These are phyloP conservation scores for Penicillium angulare DNA, from an alignment of 495 filamentous ascomycete genomes.

Conservation along the genomic window DNA sequence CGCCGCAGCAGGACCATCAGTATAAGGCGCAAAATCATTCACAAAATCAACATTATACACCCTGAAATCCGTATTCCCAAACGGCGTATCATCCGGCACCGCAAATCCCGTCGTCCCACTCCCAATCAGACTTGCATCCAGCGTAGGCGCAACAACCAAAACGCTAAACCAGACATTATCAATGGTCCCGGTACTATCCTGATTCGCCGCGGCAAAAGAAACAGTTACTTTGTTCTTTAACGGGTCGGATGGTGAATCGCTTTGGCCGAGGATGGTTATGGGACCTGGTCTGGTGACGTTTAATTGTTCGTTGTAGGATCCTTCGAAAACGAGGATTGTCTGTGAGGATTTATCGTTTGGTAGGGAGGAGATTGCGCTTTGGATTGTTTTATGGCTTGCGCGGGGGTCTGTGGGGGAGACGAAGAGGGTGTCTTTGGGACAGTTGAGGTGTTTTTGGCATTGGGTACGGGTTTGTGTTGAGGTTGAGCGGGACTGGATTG, in stretches of 20 bases:
- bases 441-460: conserved; percentile 34
- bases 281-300: conserved; percentile 59
- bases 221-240: conserved; percentile 48
- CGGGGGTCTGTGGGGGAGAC: conserved; percentile 36
- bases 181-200: conserved; percentile 39
- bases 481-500: background rate
- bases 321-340: conserved; percentile 54
- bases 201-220: conserved; percentile 48
- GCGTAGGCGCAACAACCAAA: conserved; percentile 54
- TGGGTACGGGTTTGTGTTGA: background rate
- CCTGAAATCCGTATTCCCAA: conserved; percentile 56
- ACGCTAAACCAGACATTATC: conserved; percentile 59
- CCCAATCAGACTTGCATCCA: conserved; percentile 55
- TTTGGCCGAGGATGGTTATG: conserved; percentile 55
- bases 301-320: conserved; percentile 58
- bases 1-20: conserved; percentile 53
- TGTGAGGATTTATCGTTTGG: conserved; percentile 48
- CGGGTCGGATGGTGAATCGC: conserved; percentile 32
- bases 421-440: conserved; percentile 48
- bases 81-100: conserved; percentile 55
- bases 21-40: conserved; percentile 54
- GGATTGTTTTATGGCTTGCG: conserved; percentile 49
- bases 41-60: conserved; percentile 60
- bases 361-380: conserved; percentile 52
- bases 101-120: conserved; percentile 54